Evolutionary conservation across 73 alveolate genomes (phyloP).

Genomic region (Stentor coeruleus): DNA sequence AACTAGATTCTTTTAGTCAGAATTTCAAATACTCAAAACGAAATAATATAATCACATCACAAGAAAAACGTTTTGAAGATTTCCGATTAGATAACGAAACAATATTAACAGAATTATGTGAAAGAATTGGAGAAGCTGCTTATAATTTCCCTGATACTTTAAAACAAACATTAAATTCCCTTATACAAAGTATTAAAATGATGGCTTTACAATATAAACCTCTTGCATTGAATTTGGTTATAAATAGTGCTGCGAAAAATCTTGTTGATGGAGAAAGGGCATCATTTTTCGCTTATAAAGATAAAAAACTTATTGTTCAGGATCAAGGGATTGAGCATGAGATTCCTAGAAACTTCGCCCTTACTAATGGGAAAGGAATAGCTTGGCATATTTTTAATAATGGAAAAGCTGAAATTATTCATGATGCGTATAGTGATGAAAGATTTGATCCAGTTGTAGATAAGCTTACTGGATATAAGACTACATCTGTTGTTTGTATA

Average conservation of each 20-base stretch:
- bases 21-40: no score
- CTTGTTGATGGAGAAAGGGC: constrained; percentile 6
- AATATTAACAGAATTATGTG: not conserved
- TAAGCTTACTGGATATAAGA: constrained; percentile 17
- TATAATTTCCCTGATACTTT: not conserved
- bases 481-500: not conserved
- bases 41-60: no score
- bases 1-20: no score
- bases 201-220: not conserved
- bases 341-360: not conserved
- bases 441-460: not conserved
- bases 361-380: not conserved
- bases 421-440: not conserved
- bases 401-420: not conserved
- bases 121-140: not conserved
- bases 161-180: not conserved
- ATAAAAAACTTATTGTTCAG: not conserved
- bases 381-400: not conserved
- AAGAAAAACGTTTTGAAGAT: not conserved
- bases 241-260: not conserved
- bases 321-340: constrained; percentile 5
- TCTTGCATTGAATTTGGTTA: not conserved
- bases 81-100: not conserved
- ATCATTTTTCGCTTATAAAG: not conserved
- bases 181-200: not conserved